Evolutionary conservation across 768 basidiomycete species (phyloP), one percentile per base, ranked within the genome.

Genomic region (Rhizopogon vulgaris): DNA sequence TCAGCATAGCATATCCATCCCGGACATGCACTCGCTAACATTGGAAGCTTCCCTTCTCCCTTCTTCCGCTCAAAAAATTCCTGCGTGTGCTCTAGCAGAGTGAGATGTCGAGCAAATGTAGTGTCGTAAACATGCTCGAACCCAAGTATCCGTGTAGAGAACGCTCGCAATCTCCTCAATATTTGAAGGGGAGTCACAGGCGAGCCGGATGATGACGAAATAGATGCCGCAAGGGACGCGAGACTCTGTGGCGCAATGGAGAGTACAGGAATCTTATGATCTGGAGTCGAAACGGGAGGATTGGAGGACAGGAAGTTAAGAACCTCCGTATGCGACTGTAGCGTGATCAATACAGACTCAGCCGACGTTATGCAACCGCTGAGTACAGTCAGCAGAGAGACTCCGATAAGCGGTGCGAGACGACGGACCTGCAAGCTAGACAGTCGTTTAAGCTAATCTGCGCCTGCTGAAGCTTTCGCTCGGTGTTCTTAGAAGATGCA

Each of bases 1-100:
- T 99, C 96, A 15, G 94, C 95, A 67, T 98, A 98, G 66, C 96
- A 99, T 52, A 99, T 88, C 96, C 96, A 98, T 14, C 96, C 96
- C 0, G 96, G 96, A 71, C 96, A 98, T 14, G 96, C 92, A 59
- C 92, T 94, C 4, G 93, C 86, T 24, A 99, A 73, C 84, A 99
- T 94, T 0, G 96, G 96, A 25, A 97, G 68, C 50, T 73, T 71
- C 1, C 68, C 67, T 24, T 60, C 56, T n/a, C 36, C 69, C 61
- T 37, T 69, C 64, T 61, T 79, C 18, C 93, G 79, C 61, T 95
- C 92, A 51, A 76, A 61, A 64, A 90, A 95, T 66, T 98, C 96
- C 22, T 71, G 73, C 3, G 82, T 73, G 55, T 94, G 90, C 59
- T 99, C 95, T 22, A 78, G 74, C 18, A 97, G 74, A 25, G 88